Percentiles rank a stretch among this genome's conserved stretches.
Evolutionary conservation across 78 protist species (phyloP).

Genomic region (Dictyostelium discoideum): DNA sequence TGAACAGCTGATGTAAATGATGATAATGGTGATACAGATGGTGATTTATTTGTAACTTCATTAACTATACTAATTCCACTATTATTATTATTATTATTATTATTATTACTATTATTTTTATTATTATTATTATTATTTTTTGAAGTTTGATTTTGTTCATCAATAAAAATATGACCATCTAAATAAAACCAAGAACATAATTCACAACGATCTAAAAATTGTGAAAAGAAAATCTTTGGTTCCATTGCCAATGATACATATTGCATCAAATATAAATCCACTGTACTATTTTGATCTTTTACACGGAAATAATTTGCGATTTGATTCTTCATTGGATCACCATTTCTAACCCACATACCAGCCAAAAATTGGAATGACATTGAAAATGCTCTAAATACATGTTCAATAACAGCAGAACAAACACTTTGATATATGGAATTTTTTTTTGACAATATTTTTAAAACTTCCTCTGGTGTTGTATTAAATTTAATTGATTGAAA

Average conservation of each 20-base stretch:
- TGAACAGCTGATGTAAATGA: background rate
- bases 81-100: background rate
- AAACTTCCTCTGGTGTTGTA: background rate
- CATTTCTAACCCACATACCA: slow-evolving; percentile 47
- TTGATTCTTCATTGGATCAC: background rate
- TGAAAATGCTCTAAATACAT: background rate
- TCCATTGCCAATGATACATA: background rate
- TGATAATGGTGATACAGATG: background rate
- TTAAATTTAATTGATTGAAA: background rate
- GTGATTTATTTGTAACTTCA: background rate
- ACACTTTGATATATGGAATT: background rate
- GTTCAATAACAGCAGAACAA: background rate
- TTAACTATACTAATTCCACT: background rate
- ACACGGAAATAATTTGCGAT: background rate
- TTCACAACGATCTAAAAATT: slow-evolving; percentile 41
- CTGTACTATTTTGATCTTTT: background rate
- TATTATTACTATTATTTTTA: no score
- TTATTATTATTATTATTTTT: background rate
- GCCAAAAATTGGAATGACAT: background rate
- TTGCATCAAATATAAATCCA: slow-evolving; percentile 11
- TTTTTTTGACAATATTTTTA: background rate
- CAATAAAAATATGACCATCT: slow-evolving; percentile 30
- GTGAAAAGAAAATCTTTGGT: slow-evolving; percentile 14
- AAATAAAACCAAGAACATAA: slow-evolving; percentile 29
- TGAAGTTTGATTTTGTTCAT: background rate